These are phyloP conservation scores for Saccharomyces hybrid DNA, from an alignment of 1,139 yeast species.

Conservation along the genomic window DNA sequence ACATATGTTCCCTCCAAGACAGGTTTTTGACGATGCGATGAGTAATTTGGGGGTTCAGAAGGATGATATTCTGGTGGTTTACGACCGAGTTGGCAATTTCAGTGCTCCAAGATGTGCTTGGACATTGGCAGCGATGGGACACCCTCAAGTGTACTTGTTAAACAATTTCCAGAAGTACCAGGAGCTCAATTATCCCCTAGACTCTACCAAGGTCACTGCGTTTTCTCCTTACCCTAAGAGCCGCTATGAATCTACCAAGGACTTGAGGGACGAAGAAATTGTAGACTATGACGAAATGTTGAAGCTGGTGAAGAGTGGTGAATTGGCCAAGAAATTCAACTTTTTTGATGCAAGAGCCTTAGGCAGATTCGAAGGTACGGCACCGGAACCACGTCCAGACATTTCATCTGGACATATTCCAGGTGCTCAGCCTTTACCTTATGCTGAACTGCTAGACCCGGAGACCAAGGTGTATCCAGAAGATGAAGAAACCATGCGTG, in stretches of 20 bases:
- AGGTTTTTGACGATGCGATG: slow-evolving; percentile 48
- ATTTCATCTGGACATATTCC: slow-evolving; percentile 85
- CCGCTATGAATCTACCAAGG: slow-evolving; percentile 40
- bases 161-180: slow-evolving; percentile 59
- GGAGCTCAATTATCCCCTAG: slow-evolving; percentile 36
- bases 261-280: slow-evolving; percentile 59
- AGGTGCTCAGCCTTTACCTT: slow-evolving; percentile 73
- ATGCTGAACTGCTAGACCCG: slow-evolving; percentile 47
- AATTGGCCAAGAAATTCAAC: slow-evolving; percentile 42
- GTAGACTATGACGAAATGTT: slow-evolving; percentile 42
- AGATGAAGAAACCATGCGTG: slow-evolving; percentile 14
- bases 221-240: slow-evolving; percentile 36
- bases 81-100: slow-evolving; percentile 78
- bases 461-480: slow-evolving; percentile 40
- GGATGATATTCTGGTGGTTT: slow-evolving; percentile 63
- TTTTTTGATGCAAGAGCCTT: slow-evolving; percentile 76
- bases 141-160: slow-evolving; percentile 54
- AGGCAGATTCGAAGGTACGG: slow-evolving; percentile 67
- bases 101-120: slow-evolving; percentile 88
- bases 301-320: slow-evolving; percentile 41
- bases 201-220: slow-evolving; percentile 19
- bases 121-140: slow-evolving; percentile 77
- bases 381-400: slow-evolving; percentile 84
- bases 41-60: slow-evolving; percentile 36
- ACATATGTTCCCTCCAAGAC: slow-evolving; percentile 73